Evolutionary conservation across 2,329 filamentous ascomycete species (phyloP).

Genomic region (Lachnellula cervina): DNA sequence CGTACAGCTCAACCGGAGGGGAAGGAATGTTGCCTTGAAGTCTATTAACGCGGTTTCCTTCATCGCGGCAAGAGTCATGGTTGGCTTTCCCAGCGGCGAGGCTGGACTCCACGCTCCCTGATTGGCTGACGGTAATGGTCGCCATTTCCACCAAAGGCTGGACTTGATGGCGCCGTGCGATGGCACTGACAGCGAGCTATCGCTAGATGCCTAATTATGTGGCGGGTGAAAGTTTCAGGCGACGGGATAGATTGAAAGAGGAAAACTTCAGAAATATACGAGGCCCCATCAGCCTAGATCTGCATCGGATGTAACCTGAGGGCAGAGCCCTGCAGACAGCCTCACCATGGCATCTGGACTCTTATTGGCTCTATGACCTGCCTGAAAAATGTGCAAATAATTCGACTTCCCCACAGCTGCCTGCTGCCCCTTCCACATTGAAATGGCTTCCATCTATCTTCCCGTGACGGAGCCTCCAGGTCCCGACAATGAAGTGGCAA

Average conservation of each 20-base stretch:
- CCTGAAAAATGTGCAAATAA: too few species aligned
- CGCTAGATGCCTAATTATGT: too few species aligned
- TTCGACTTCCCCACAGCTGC: not conserved
- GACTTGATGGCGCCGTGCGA: not conserved
- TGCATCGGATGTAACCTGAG: too few species aligned
- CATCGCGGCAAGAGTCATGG: not conserved
- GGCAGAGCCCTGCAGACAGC: not conserved
- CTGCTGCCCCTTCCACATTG: not conserved
- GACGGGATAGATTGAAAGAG: too few species aligned
- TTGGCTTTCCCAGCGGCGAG: not conserved
- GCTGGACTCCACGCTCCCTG: not conserved
- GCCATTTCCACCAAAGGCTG: not conserved
- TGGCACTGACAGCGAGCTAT: not conserved
- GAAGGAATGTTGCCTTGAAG: not conserved
- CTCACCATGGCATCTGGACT: not conserved
- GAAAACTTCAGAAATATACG: too few species aligned
- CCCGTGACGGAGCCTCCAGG: not conserved
- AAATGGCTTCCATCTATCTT: not conserved
- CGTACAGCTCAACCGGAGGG: not conserved
- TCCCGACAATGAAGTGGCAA: not conserved
- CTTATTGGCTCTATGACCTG: too few species aligned
- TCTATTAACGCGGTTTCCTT: not conserved
- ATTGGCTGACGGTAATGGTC: not conserved
- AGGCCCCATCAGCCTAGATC: too few species aligned
- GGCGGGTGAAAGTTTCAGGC: too few species aligned